A percentile compares a stretch with the other conserved stretches of the same genome.
phyloP scores from a whole-genome alignment of 345 rosid species.

The Ceriops zippeliana region DNA sequence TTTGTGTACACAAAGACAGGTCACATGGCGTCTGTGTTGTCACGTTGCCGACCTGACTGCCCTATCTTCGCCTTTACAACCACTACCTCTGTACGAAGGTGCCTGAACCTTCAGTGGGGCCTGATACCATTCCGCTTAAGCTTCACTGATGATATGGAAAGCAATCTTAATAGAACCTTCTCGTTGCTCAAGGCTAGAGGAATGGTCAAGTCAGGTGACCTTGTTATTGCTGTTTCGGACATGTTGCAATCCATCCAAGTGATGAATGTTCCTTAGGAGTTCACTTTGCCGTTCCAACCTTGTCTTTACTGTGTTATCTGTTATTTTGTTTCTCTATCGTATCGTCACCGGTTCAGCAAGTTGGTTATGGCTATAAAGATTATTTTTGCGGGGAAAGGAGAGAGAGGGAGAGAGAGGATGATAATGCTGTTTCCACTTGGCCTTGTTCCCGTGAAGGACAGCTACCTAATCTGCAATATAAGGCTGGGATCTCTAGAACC shows the following conservation, averaged over 20 bases:
- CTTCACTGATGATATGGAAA: slow-evolving; percentile 93
- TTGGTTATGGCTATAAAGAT: slow-evolving; percentile 24
- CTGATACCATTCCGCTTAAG: slow-evolving; percentile 94
- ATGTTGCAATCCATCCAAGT: slow-evolving; percentile 96
- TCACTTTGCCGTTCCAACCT: not conserved
- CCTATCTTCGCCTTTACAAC: slow-evolving; percentile 93
- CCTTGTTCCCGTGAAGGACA: not conserved
- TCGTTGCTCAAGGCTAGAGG: slow-evolving; percentile 93
- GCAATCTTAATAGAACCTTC: slow-evolving; percentile 84
- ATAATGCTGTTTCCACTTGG: not conserved
- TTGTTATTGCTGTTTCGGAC: slow-evolving; percentile 92
- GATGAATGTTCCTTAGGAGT: slow-evolving; percentile 63
- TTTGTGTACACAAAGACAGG: slow-evolving; percentile 91
- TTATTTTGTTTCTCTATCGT: not conserved
- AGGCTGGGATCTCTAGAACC: not conserved
- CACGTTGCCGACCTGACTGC: slow-evolving; percentile 96
- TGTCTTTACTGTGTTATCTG: slow-evolving; percentile 9
- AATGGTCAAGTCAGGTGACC: slow-evolving; percentile 98
- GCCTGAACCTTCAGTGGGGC: slow-evolving; percentile 95
- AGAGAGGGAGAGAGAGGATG: not conserved
- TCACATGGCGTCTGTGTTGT: slow-evolving; percentile 92
- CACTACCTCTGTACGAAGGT: slow-evolving; percentile 72
- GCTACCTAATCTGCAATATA: not conserved
- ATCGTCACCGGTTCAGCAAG: slow-evolving; percentile 5
- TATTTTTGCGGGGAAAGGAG: not conserved